Base-by-base conservation (phyloP, 2,329 filamentous ascomycete genomes). In the Colletotrichum sp. region DNA sequence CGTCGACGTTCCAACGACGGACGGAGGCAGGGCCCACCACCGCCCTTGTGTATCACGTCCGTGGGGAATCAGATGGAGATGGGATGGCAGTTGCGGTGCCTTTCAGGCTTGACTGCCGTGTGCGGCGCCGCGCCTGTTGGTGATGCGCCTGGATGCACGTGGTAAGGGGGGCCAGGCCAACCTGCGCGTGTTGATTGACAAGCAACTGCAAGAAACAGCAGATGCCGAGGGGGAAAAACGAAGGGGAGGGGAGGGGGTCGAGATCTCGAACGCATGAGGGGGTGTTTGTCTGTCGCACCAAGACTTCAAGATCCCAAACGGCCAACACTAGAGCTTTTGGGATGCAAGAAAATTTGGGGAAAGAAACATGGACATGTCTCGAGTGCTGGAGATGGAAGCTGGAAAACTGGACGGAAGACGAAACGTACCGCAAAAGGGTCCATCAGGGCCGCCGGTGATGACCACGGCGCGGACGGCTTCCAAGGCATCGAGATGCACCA, bases 361-460 rank as follows among this genome's bases (percentile, higher is more conserved):
- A 62, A 48, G 59, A 62, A 34, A 22, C 59, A 34, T 62, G 59
- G 59, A 48, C 6, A 66, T 66, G 63, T 34, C 65, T 68, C 65
- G 39, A 52, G 36, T 26, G 34, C 10, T 36, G 67, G 24, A 39
- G 24, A 10, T 36, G 67, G 30, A 39, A n/a, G 39, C 39, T 48
- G 18, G 9, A 44, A 26, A 24, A 62, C 18, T 18, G 36, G 24
- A 26, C 15, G 22, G 22, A 66, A 36, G 36, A 22, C n/a, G 22
- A 68, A 34, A 79, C 82, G 69, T 77, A 85, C 85, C 85, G 59
- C 82, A 85, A 74, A 87, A 86, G 9, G 82, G 81, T 2, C 81
- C 81, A 24, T 79, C 76, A 8, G 76, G 52, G 16, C 76, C 81
- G 22, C 85, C 86, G 12, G 85, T 84, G 44, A 87, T 72, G 32